A percentile compares a stretch with the other conserved stretches of the same genome.
These are phyloP conservation scores for Sistotremastrum suecicum DNA, from an alignment of 768 basidiomycete genomes.

Conservation along the genomic window DNA sequence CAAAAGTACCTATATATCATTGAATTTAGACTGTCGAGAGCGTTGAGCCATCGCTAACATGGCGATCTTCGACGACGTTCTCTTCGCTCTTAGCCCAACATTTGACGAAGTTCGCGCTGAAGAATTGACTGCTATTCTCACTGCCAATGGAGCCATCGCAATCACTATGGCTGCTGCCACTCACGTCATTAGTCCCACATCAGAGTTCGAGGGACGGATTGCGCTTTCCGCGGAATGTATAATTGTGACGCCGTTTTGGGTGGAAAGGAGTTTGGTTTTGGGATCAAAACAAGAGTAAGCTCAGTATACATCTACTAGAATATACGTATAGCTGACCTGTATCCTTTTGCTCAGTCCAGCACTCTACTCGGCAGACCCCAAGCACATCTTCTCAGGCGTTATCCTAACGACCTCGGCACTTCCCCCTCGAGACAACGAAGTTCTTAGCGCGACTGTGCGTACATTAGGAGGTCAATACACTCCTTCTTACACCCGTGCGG, in stretches of 20 bases:
- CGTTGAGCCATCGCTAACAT: background rate
- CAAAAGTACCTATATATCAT: too few species aligned
- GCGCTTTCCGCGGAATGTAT: slow-evolving; percentile 20
- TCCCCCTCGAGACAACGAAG: slow-evolving; percentile 46
- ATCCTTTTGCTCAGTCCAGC: slow-evolving; percentile 23
- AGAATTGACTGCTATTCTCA: slow-evolving; percentile 34
- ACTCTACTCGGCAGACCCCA: slow-evolving; percentile 64
- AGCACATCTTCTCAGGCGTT: slow-evolving; percentile 72
- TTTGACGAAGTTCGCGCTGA: slow-evolving; percentile 6
- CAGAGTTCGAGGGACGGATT: slow-evolving; percentile 41
- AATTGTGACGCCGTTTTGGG: slow-evolving; percentile 50
- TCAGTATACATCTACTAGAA: background rate
- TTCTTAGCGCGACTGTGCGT: slow-evolving; percentile 56
- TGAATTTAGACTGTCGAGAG: too few species aligned
- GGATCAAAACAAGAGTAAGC: slow-evolving; percentile 44
- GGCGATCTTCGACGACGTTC: slow-evolving; percentile 7
- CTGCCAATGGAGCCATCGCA: slow-evolving; percentile 35
- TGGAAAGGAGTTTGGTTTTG: slow-evolving; percentile 47
- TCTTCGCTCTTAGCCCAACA: slow-evolving; percentile 4
- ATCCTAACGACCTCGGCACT: slow-evolving; percentile 55
- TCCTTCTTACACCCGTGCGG: slow-evolving; percentile 60
- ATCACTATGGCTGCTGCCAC: slow-evolving; percentile 25
- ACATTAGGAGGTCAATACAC: slow-evolving; percentile 78
- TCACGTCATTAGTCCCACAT: slow-evolving; percentile 43
- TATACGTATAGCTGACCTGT: slow-evolving; percentile 1